phyloP scores from a whole-genome alignment of 306 rosid species.

The Trichosanthes truncata region DNA sequence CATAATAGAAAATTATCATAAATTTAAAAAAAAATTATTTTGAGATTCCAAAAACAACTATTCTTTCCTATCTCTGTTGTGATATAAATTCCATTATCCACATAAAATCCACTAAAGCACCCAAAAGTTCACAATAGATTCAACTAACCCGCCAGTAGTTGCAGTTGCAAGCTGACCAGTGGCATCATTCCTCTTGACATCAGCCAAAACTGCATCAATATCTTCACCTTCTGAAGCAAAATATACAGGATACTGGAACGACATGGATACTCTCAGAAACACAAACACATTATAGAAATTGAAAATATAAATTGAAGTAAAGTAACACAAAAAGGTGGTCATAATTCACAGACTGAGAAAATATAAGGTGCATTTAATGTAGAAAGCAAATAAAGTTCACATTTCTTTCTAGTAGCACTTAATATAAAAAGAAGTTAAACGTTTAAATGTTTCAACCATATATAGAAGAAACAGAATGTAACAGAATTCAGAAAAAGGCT shows the following conservation, averaged over 20 bases:
- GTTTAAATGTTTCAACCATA: background rate
- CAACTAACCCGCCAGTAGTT: slow-evolving; percentile 91
- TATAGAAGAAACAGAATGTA: background rate
- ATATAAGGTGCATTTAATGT: background rate
- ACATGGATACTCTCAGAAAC: slow-evolving; percentile 12
- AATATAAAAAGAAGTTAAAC: background rate
- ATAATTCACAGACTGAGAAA: background rate
- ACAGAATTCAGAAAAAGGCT: background rate
- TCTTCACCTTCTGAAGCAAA: slow-evolving; percentile 84
- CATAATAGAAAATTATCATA: background rate
- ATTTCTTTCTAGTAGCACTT: background rate
- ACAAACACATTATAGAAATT: background rate
- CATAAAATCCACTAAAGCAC: background rate
- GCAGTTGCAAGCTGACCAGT: slow-evolving; percentile 98
- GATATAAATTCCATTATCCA: background rate
- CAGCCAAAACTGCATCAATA: slow-evolving; percentile 60
- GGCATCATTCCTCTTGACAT: slow-evolving; percentile 81
- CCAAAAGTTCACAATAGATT: slow-evolving; percentile 4
- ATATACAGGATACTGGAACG: slow-evolving; percentile 88
- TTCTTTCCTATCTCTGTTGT: background rate
- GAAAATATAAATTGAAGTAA: background rate
- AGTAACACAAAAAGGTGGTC: background rate
- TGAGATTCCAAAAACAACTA: background rate
- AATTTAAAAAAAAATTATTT: background rate
- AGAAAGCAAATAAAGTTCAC: background rate